Evolutionary conservation across 371 early-diverging fungal species (phyloP).

Genomic region (Rhizopus sp.): DNA sequence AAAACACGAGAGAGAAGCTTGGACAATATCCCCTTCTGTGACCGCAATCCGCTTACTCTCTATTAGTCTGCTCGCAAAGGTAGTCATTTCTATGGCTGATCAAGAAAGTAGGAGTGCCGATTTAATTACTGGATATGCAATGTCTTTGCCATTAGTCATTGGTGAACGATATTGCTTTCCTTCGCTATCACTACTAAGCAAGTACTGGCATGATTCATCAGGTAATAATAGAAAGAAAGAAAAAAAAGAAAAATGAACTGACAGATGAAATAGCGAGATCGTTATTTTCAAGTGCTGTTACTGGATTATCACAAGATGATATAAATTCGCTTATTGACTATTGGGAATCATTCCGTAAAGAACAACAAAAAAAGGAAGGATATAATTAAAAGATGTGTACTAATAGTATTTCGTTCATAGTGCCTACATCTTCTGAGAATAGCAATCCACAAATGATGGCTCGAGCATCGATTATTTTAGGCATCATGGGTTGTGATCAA

Average conservation of each 20-base stretch:
- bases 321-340: slow-evolving; percentile 57
- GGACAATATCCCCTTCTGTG: slow-evolving; percentile 65
- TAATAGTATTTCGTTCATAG: slow-evolving; percentile 29
- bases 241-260: neutral
- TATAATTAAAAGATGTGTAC: neutral
- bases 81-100: slow-evolving; percentile 48
- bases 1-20: slow-evolving; percentile 38
- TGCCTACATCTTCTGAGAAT: slow-evolving; percentile 59
- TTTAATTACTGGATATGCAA: slow-evolving; percentile 54
- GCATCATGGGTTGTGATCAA: slow-evolving; percentile 68
- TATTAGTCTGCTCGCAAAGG: slow-evolving; percentile 57
- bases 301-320: slow-evolving; percentile 48
- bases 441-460: slow-evolving; percentile 65
- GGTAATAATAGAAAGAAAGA: slow-evolving; percentile 37
- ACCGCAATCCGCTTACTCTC: slow-evolving; percentile 63
- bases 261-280: slow-evolving; percentile 30
- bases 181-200: slow-evolving; percentile 74
- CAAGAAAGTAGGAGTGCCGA: slow-evolving; percentile 51
- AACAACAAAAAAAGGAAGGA: neutral
- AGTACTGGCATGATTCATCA: slow-evolving; percentile 86
- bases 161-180: slow-evolving; percentile 61
- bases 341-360: slow-evolving; percentile 64
- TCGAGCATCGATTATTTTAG: slow-evolving; percentile 74
- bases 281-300: slow-evolving; percentile 47
- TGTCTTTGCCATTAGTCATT: slow-evolving; percentile 54